These are phyloP conservation scores for Hymenochaete sp. DNA, from an alignment of 1,284 basidiomycete genomes.

Conservation along the genomic window DNA sequence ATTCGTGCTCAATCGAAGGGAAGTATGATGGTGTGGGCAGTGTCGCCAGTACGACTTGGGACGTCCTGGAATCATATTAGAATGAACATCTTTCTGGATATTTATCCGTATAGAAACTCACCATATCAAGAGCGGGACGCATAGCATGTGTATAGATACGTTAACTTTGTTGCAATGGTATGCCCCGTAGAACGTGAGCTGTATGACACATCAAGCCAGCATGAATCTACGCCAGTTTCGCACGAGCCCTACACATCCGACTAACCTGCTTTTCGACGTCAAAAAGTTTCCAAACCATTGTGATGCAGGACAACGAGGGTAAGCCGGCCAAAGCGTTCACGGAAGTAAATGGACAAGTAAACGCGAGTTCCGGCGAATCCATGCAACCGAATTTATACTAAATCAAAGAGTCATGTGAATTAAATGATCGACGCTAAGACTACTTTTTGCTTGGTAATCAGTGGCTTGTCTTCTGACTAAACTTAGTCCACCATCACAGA, in stretches of 20 bases:
- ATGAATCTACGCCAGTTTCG: neutral
- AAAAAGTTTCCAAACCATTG: conserved; percentile 31
- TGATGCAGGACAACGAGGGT: neutral
- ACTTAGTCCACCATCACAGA: neutral
- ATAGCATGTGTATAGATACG: conserved; percentile 72
- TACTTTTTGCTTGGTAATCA: no score
- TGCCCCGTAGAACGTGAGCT: conserved; percentile 84
- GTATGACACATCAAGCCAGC: conserved; percentile 1
- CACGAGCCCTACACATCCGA: neutral
- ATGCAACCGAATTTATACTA: neutral
- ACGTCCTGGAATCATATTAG: conserved; percentile 42
- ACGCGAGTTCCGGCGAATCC: neutral
- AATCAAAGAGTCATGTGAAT: neutral
- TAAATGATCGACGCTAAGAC: no score
- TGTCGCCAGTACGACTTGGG: conserved; percentile 45
- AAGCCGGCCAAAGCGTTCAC: neutral
- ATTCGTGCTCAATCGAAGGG: conserved; percentile 40
- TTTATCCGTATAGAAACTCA: conserved; percentile 28
- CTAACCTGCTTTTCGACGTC: conserved; percentile 52
- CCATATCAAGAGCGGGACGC: conserved; percentile 79
- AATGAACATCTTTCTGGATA: neutral
- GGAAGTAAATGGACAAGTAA: neutral
- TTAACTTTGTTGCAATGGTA: conserved; percentile 81
- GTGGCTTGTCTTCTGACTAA: neutral
- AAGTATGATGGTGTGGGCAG: conserved; percentile 48